These are phyloP conservation scores for Nemania diffusa DNA, from an alignment of 2,329 filamentous ascomycete species.

Conservation along the genomic window DNA sequence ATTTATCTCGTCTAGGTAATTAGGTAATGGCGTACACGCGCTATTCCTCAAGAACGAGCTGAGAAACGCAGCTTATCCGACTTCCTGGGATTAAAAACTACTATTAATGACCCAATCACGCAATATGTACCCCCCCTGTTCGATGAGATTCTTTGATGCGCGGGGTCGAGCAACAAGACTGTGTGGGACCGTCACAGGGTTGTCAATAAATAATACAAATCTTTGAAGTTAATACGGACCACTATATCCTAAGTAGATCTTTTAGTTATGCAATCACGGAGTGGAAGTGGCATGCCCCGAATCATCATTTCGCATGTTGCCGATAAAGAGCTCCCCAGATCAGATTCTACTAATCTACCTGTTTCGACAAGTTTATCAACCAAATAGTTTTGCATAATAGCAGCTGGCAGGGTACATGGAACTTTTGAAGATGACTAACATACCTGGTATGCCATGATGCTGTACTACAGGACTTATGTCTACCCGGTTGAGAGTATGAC, in stretches of 20 bases:
- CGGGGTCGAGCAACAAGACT: background rate
- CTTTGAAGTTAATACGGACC: background rate
- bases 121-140: background rate
- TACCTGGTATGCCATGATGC: too few species aligned
- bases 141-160: background rate
- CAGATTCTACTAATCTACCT: too few species aligned
- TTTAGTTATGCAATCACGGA: background rate
- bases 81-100: background rate
- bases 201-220: background rate
- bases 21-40: background rate
- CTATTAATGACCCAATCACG: background rate
- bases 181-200: background rate
- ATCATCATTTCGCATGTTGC: background rate
- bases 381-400: too few species aligned
- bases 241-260: background rate
- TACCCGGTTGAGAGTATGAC: too few species aligned
- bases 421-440: background rate
- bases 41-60: background rate
- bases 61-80: background rate
- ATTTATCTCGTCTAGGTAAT: too few species aligned
- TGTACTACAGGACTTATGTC: too few species aligned
- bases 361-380: too few species aligned
- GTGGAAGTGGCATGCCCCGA: slow-evolving; percentile 1
- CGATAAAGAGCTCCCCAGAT: background rate
- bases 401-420: background rate